Evolutionary conservation across 176 grass and related monocot genomes (phyloP), one percentile per base, ranked within the genome.

Genomic region (Aegilops bicornis): DNA sequence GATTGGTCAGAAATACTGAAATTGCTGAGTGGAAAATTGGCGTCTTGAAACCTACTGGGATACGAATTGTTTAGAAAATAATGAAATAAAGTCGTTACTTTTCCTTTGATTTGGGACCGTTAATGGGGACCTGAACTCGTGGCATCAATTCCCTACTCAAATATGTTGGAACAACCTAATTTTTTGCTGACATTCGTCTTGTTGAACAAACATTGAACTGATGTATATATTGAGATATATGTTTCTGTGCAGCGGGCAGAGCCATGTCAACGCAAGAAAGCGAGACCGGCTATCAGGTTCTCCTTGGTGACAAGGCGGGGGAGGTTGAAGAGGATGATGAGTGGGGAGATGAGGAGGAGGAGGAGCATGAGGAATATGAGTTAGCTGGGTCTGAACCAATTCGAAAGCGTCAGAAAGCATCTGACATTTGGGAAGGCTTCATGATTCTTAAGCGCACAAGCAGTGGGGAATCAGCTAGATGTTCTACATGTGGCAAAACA

Each of bases 401-500:
- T 80, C 35, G 3, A 80, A 86, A 86, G 54, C 7, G 20, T 13
- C 66, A 35, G 37, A 86, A 80, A 64, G 5, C 4, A 50, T 45
- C 63, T 78, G 36, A 88, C 43, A 78, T 88, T 78, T 88, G 80
- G 86, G 31, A 88, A 77, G 71, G 64, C 35, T 83, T 77, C 73
- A 59, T 6, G 50, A 82, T 82, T 7, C 61, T 88, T 5, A 43
- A 45, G 14, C 7, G 22, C 35, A 23, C 17, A 39, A 27, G 20
- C 20, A 37, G 4, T 73, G 8, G 24, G 78, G 39, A 45, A 43
- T 80, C 23, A 19, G 23, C 39, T 52, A 66, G 31, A 81, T 69
- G 64, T 29, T n/a, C 60, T 69, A 11, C 19, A 4, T 82, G 79
- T 69, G n/a, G n/a, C 5, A 69, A 4, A 50, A 30, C 48, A 24